Percentiles rank a stretch among this genome's conserved stretches.
phyloP scores from a whole-genome alignment of 768 basidiomycete species.

The Trametes cingulata region DNA sequence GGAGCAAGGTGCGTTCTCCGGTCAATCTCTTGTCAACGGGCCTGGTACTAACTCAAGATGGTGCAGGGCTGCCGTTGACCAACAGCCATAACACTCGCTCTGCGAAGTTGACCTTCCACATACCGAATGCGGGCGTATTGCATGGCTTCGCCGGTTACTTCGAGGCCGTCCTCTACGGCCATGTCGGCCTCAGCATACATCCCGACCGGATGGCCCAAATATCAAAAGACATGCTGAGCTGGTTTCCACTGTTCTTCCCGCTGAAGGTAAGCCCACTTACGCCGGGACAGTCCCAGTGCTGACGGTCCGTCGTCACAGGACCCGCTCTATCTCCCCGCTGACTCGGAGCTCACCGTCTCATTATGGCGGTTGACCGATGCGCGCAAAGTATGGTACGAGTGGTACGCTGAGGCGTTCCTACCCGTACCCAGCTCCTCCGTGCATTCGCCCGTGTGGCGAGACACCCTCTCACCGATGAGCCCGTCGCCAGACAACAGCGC shows the following conservation, averaged over 20 bases:
- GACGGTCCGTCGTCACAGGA: constrained; percentile 51
- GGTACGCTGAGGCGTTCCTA: constrained; percentile 94
- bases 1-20: constrained; percentile 58
- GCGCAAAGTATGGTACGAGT: constrained; percentile 97
- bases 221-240: constrained; percentile 97
- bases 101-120: constrained; percentile 83
- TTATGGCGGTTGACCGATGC: constrained; percentile 93
- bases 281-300: background rate
- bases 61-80: constrained; percentile 81
- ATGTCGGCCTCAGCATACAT: constrained; percentile 90
- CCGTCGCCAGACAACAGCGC: constrained; percentile 19
- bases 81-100: constrained; percentile 95
- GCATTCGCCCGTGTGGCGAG: constrained; percentile 34
- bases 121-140: constrained; percentile 90
- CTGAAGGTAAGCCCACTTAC: constrained; percentile 61
- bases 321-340: constrained; percentile 89
- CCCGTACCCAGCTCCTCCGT: constrained; percentile 48
- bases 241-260: constrained; percentile 98
- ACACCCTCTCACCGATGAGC: constrained; percentile 24
- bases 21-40: background rate
- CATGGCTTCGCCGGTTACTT: constrained; percentile 98
- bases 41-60: background rate
- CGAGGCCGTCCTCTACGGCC: constrained; percentile 90
- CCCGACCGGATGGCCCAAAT: constrained; percentile 83
- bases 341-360: constrained; percentile 89